A percentile compares a stretch with the other conserved stretches of the same genome.
phyloP scores from a whole-genome alignment of 2,329 filamentous ascomycete genomes.

The Botrytis fragariae region DNA sequence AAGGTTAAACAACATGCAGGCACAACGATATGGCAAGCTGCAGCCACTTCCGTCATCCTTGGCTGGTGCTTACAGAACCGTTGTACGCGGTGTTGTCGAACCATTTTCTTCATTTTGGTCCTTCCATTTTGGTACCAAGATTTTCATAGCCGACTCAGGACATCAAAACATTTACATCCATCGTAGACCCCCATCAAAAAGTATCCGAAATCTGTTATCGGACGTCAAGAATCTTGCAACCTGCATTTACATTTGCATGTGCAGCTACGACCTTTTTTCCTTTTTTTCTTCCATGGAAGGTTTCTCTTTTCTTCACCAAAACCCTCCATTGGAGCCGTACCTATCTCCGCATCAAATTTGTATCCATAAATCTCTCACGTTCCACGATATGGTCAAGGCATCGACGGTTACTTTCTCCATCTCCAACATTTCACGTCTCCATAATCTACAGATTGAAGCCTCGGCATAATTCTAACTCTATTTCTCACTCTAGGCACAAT shows the following conservation, averaged over 20 bases:
- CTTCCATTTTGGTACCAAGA: not conserved
- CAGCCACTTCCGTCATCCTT: conserved; percentile 19
- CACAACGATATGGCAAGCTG: conserved; percentile 2
- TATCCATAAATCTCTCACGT: conserved; percentile 7
- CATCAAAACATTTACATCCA: not conserved
- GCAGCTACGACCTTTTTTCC: not conserved
- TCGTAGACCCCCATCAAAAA: not conserved
- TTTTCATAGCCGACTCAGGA: not conserved
- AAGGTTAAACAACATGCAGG: conserved; percentile 13
- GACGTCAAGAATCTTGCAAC: conserved; percentile 2
- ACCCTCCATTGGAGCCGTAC: not conserved
- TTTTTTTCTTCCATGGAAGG: not conserved
- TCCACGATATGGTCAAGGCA: conserved; percentile 8
- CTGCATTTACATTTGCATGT: not conserved
- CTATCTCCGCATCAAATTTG: not conserved
- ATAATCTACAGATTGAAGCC: not conserved
- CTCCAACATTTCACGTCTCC: not conserved
- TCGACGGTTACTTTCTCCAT: not conserved
- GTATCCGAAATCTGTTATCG: not conserved
- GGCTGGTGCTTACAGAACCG: not conserved
- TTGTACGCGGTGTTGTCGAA: conserved; percentile 10
- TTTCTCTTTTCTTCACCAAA: not conserved
- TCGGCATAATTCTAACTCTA: not conserved
- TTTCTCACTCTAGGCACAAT: not conserved
- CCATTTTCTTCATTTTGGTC: not conserved